These are phyloP conservation scores for Cryphonectria japonica DNA, from an alignment of 2,329 filamentous ascomycete species.

Conservation along the genomic window DNA sequence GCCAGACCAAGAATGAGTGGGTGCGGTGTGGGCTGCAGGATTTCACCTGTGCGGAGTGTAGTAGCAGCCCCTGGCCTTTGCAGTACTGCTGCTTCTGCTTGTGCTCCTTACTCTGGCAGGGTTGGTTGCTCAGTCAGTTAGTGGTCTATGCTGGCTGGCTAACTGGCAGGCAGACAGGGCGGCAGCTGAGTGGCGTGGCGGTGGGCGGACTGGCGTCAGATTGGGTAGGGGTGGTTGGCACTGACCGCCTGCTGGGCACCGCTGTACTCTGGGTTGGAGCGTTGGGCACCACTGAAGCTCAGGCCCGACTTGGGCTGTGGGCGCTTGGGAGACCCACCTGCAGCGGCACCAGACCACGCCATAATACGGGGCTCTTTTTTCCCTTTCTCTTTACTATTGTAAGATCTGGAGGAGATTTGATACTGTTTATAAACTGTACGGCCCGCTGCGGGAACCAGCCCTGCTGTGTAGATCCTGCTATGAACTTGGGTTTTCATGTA, in stretches of 20 bases:
- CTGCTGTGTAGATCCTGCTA: neutral
- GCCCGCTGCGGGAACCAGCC: conserved; percentile 10
- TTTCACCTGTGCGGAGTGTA: conserved; percentile 6
- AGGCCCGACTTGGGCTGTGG: conserved; percentile 3
- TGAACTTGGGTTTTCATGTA: neutral
- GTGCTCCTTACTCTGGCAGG: neutral
- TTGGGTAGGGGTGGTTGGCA: neutral
- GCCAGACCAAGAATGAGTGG: neutral
- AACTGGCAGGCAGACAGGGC: neutral
- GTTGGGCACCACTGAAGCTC: conserved; percentile 8
- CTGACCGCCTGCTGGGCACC: conserved; percentile 6
- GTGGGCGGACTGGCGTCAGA: neutral
- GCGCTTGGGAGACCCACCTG: neutral
- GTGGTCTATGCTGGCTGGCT: neutral
- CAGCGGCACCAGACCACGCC: conserved; percentile 1
- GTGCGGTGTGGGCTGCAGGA: conserved; percentile 3
- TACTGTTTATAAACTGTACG: conserved; percentile 13
- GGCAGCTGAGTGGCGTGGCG: neutral
- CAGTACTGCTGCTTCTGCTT: neutral
- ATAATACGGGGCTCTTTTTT: neutral
- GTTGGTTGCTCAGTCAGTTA: neutral
- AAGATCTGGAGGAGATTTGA: conserved; percentile 3
- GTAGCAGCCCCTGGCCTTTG: neutral
- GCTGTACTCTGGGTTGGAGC: neutral
- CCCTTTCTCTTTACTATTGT: neutral